Conservation (phyloP, 2,329 filamentous ascomycete species). For the Talaromyces atroroseus region DNA sequence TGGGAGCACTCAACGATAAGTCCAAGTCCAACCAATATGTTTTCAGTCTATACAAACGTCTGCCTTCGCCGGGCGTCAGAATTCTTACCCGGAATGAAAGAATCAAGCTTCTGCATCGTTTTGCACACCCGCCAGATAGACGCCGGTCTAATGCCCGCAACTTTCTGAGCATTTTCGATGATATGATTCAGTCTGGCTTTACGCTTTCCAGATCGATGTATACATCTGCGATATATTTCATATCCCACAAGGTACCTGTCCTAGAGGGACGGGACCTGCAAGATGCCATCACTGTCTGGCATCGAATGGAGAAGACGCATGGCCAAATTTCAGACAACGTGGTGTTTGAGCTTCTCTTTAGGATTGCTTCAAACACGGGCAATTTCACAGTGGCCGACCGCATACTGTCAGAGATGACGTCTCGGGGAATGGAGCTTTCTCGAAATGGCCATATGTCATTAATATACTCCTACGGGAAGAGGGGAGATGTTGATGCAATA, state of each 20-base stretch:
- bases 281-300: slow-evolving; percentile 72
- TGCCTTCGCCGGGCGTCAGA: slow-evolving; percentile 50
- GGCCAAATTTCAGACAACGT: slow-evolving; percentile 62
- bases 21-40: slow-evolving; percentile 44
- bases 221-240: slow-evolving; percentile 78
- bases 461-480: slow-evolving; percentile 78
- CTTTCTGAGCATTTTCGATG: slow-evolving; percentile 77
- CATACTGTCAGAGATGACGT: slow-evolving; percentile 74
- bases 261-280: slow-evolving; percentile 58
- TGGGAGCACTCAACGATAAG: slow-evolving; percentile 41
- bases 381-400: slow-evolving; percentile 81
- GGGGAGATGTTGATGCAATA: slow-evolving; percentile 66
- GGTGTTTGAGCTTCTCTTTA: slow-evolving; percentile 93
- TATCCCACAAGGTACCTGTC: slow-evolving; percentile 62
- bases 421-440: slow-evolving; percentile 62
- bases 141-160: slow-evolving; percentile 58
- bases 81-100: slow-evolving; percentile 50
- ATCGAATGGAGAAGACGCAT: slow-evolving; percentile 75
- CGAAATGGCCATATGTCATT: slow-evolving; percentile 76
- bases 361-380: slow-evolving; percentile 77
- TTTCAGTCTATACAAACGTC: slow-evolving; percentile 48
- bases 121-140: slow-evolving; percentile 51
- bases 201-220: slow-evolving; percentile 65
- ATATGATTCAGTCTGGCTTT: slow-evolving; percentile 70
- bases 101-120: slow-evolving; percentile 59